Evolutionary conservation across 352 stramenopile genomes (phyloP).

Genomic region (Phytophthora nicotianae): DNA sequence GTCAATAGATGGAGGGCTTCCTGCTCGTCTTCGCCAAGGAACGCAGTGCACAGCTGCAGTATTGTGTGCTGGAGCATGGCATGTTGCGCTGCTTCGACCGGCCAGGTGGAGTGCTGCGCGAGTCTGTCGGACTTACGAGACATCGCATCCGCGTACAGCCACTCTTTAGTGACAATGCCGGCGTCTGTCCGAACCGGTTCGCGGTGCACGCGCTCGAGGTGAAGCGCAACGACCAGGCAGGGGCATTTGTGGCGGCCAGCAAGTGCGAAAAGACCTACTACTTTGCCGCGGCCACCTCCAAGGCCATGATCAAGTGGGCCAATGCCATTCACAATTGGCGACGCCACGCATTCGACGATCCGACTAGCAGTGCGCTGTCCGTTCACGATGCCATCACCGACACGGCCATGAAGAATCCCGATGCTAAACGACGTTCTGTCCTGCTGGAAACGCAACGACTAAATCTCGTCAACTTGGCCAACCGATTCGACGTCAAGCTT

Average conservation of each 20-base stretch:
- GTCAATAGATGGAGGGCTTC: conserved; percentile 68
- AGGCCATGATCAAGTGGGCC: conserved; percentile 67
- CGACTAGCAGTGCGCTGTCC: conserved; percentile 37
- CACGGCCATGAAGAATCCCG: conserved; percentile 23
- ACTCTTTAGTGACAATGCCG: conserved; percentile 41
- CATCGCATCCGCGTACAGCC: conserved; percentile 65
- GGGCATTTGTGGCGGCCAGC: conserved; percentile 42
- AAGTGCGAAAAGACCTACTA: conserved; percentile 42
- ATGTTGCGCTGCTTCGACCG: conserved; percentile 56
- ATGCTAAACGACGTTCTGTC: conserved; percentile 19
- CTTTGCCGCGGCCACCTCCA: conserved; percentile 59
- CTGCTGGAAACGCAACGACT: conserved; percentile 35
- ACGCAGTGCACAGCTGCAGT: conserved; percentile 51
- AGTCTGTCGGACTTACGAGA: conserved; percentile 61
- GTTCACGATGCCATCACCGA: conserved; percentile 31
- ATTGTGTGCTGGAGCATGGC: conserved; percentile 76
- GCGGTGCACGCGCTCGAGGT: conserved; percentile 53
- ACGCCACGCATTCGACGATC: conserved; percentile 67
- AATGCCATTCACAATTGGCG: conserved; percentile 79
- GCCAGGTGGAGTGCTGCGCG: conserved; percentile 40
- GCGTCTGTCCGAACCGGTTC: conserved; percentile 75
- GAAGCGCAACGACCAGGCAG: conserved; percentile 55
- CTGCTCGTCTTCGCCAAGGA: conserved; percentile 65
- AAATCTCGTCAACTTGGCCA: conserved; percentile 36
- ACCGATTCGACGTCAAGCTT: conserved; percentile 61